These are phyloP conservation scores for Rhododendron griersonianum DNA, from an alignment of 148 eudicot species.

Conservation along the genomic window DNA sequence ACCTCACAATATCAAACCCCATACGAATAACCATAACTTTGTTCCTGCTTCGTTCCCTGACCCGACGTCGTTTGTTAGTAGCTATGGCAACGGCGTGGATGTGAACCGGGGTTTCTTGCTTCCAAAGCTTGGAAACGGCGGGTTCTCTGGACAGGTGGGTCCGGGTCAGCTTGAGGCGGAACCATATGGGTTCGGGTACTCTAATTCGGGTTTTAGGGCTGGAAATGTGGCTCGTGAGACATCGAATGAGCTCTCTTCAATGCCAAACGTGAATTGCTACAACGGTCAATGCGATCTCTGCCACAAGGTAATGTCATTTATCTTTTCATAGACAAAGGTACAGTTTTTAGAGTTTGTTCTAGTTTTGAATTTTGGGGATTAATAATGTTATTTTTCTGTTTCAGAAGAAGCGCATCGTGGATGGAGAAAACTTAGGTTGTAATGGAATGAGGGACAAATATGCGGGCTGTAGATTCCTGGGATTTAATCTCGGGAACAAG, in stretches of 20 bases:
- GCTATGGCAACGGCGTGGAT: neutral
- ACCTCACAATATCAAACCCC: slow-evolving; percentile 2
- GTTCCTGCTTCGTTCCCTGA: neutral
- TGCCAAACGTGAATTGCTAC: slow-evolving; percentile 30
- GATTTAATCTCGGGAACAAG: slow-evolving; percentile 13
- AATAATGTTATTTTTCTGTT: neutral
- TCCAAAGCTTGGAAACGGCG: slow-evolving; percentile 12
- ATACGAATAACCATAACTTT: neutral
- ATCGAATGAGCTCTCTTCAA: slow-evolving; percentile 56
- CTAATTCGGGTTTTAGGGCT: neutral
- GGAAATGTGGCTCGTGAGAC: slow-evolving; percentile 13
- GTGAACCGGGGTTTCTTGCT: slow-evolving; percentile 6
- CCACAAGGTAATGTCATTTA: slow-evolving; percentile 20
- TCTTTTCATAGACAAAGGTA: neutral
- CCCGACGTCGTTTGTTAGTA: neutral
- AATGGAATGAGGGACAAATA: slow-evolving; percentile 3
- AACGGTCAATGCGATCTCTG: slow-evolving; percentile 7
- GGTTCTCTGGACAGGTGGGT: neutral
- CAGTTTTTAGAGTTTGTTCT: neutral
- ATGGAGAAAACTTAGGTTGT: slow-evolving; percentile 17
- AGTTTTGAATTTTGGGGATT: neutral
- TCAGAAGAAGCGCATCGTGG: slow-evolving; percentile 19
- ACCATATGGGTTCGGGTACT: slow-evolving; percentile 13
- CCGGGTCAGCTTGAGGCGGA: neutral
- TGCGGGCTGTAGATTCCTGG: slow-evolving; percentile 8